A percentile compares a stretch with the other conserved stretches of the same genome.
phyloP scores from a whole-genome alignment of 1,284 basidiomycete genomes.

The Pholiota adiposa region DNA sequence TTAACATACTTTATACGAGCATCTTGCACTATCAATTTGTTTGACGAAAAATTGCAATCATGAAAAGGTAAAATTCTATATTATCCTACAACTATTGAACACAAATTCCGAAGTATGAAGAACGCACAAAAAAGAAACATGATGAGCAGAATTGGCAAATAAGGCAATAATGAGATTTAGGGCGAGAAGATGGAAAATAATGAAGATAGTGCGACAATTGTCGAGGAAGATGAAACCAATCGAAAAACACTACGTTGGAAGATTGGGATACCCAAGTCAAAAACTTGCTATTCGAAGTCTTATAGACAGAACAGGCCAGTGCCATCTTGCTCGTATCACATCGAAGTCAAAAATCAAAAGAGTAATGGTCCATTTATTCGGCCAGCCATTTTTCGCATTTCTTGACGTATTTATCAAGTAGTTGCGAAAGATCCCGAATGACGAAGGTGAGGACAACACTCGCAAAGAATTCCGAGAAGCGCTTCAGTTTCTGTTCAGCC shows the following conservation, averaged over 20 bases:
- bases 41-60: neutral
- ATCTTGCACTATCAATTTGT: slow-evolving; percentile 9
- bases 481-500: slow-evolving; percentile 78
- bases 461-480: slow-evolving; percentile 89
- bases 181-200: slow-evolving; percentile 16
- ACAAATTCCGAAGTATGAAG: slow-evolving; percentile 29
- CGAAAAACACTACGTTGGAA: neutral
- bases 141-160: slow-evolving; percentile 27
- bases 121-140: slow-evolving; percentile 30
- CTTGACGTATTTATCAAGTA: slow-evolving; percentile 92
- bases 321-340: neutral
- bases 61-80: slow-evolving; percentile 16
- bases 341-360: slow-evolving; percentile 2
- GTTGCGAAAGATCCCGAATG: slow-evolving; percentile 79
- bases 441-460: slow-evolving; percentile 92
- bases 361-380: slow-evolving; percentile 46
- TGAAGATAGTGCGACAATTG: slow-evolving; percentile 15
- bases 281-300: neutral
- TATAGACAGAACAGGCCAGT: neutral
- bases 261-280: slow-evolving; percentile 4
- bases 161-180: slow-evolving; percentile 30
- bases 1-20: slow-evolving; percentile 16
- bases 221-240: neutral
- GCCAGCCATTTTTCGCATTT: slow-evolving; percentile 88
- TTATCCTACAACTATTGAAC: slow-evolving; percentile 33